Evolutionary conservation across 164 flowering plant species (phyloP).

Genomic region (Macadamia tetraphylla): DNA sequence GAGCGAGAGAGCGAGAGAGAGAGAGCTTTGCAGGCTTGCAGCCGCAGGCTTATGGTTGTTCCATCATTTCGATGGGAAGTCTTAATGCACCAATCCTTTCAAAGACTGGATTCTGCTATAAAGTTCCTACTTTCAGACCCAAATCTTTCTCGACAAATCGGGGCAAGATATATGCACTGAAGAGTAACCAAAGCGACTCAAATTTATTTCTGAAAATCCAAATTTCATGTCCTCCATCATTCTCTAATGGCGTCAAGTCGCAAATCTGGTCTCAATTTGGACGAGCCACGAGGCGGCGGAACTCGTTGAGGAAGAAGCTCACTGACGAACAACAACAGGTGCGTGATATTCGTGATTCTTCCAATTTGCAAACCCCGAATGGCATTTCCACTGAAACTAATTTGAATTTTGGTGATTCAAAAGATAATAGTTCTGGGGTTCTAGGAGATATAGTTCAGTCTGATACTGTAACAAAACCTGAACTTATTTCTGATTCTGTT

Average conservation of each 20-base stretch:
- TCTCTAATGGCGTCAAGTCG: constrained; percentile 12
- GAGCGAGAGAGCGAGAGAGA: too few species aligned
- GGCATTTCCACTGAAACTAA: constrained; percentile 2
- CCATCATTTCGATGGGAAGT: constrained; percentile 21
- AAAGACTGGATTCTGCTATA: constrained; percentile 2
- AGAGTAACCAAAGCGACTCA: neutral
- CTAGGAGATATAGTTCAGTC: constrained; percentile 5
- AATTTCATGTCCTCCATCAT: constrained; percentile 9
- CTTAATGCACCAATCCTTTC: constrained; percentile 2
- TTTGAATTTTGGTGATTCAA: constrained; percentile 12
- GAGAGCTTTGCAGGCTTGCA: too few species aligned
- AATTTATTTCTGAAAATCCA: constrained; percentile 7
- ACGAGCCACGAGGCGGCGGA: constrained; percentile 45
- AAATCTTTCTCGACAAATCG: constrained; percentile 45
- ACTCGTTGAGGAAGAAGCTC: constrained; percentile 66
- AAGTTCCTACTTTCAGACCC: constrained; percentile 17
- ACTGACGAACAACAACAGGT: constrained; percentile 45
- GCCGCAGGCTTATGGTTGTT: too few species aligned
- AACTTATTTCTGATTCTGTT: constrained; percentile 30
- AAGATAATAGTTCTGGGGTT: constrained; percentile 9
- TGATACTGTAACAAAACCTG: constrained; percentile 10
- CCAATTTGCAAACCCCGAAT: neutral
- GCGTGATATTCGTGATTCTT: constrained; percentile 20
- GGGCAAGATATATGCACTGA: constrained; percentile 20
- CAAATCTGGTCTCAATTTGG: constrained; percentile 47